Evolutionary conservation across 1,284 basidiomycete species (phyloP), one percentile per base, ranked within the genome.

Genomic region (Ceratobasidium sp.): DNA sequence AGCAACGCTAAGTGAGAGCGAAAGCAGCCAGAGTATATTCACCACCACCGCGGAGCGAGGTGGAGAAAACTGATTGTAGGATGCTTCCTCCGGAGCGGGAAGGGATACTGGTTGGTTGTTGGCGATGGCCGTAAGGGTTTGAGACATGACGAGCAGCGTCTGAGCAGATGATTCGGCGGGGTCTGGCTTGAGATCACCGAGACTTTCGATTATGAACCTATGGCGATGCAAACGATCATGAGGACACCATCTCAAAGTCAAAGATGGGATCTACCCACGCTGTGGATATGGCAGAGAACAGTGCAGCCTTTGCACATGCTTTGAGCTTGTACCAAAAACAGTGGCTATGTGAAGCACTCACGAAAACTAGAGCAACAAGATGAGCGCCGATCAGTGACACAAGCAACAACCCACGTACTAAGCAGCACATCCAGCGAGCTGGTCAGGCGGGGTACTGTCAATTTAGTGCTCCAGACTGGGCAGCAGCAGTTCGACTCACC

Each of bases 151-250:
- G 39, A 53, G 62, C 32, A 67, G 48, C 21, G 62, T 67, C 21
- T 52, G 23, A 4, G 62, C 62, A 30, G 62, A 55, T 3, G 23
- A 36, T n/a, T 67, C 50, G 48, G 62, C 62, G 10, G 48, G 50
- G 26, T 67, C 62, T 12, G 48, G 50, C 36, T 55, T 39, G 14
- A 67, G 50, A 12, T 67, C 52, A 12, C 34, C 23, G 12, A 50
- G 21, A 18, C 62, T 67, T n/a, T 43, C 62, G 34, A 67, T 39
- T 10, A 67, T 32, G 23, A 67, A 67, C 10, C 62, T 67, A 45
- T 39, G 55, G 14, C n/a, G n/a, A n/a, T 5, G 1, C 5, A 3
- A 3, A n/a, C 48, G 18, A 18, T 26, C 14, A n/a, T 21, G 1
- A 3, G n/a, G 2, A 46, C 9, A 9, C 23, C 8, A 1, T 6